Base-by-base conservation (phyloP, 2,329 filamentous ascomycete genomes). In the Aphanocladium album region DNA sequence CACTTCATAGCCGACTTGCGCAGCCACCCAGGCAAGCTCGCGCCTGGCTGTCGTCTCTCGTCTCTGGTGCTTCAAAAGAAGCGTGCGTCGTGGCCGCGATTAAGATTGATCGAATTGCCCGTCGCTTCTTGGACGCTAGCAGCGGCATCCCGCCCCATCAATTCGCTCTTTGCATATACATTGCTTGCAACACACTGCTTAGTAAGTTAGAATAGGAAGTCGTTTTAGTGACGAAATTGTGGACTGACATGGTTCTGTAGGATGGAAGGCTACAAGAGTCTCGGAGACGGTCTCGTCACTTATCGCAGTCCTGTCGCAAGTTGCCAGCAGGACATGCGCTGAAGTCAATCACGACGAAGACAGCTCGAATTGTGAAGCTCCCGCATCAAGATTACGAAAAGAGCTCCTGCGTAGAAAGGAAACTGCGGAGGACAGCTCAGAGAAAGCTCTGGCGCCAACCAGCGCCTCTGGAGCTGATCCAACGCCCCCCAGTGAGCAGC, bases 1-100 rank as follows among this genome's bases (percentile, higher is more conserved):
- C 76, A 1, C 68, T 78, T 1, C 76, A 78, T 57, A 74, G 76
- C 50, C 68, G 69, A 14, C 76, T 79, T 21, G 76, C 75, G 2
- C 76, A 75, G 57, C 73, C 73, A 0, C 67, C 70, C 1, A 50
- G 67, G 69, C 61, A 69, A 67, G 63, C 65, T 19, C 65, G 62
- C 21, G 63, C 67, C 64, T 75, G 51, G 58, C 33, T 60, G 8
- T 60, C 58, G 21, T 68, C 70, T 9, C 65, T 77, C 1, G 74
- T 76, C 0, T 76, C 70, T n/a, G 62, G 66, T 2, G 73, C 68
- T n/a, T 76, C 73, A 52, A 70, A 73, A 6, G 75, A 77, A 60
- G 77, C 76, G 0, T 78, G 76, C 54, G 67, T 75, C 23, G 63
- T 67, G 8, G 76, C 76, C 0, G 74, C 74, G 0, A 68, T 68